Conservation (phyloP, 2,329 filamentous ascomycete species). For the Calonectria pauciramosa region DNA sequence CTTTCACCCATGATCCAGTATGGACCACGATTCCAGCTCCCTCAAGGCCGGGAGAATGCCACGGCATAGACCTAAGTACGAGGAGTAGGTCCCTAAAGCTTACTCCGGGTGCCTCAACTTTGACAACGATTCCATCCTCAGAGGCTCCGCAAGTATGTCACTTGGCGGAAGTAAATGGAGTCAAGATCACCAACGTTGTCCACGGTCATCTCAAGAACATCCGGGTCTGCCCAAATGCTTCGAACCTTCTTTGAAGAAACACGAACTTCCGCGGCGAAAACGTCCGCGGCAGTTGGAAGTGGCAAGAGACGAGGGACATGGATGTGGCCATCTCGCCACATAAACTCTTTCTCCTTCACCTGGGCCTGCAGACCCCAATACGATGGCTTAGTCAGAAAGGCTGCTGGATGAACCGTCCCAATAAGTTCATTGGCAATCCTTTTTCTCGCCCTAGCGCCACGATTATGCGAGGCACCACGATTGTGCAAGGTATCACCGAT, state of each 20-base stretch:
- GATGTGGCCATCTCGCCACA: not conserved
- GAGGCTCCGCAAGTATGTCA: not conserved
- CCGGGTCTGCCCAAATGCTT: not conserved
- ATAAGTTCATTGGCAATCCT: too few species aligned
- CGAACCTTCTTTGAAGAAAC: not conserved
- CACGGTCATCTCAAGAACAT: not conserved
- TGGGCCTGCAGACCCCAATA: too few species aligned
- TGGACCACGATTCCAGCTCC: slow-evolving; percentile 42
- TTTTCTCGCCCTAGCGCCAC: too few species aligned
- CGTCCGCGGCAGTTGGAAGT: not conserved
- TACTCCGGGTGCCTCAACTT: slow-evolving; percentile 29
- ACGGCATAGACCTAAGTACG: slow-evolving; percentile 40
- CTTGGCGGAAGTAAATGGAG: not conserved
- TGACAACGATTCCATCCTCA: slow-evolving; percentile 16
- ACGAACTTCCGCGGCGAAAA: not conserved
- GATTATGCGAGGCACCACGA: too few species aligned
- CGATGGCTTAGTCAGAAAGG: too few species aligned
- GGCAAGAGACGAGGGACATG: slow-evolving; percentile 3
- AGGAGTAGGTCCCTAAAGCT: slow-evolving; percentile 40
- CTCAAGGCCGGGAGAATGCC: slow-evolving; percentile 41
- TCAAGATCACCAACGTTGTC: not conserved
- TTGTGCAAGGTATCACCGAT: too few species aligned
- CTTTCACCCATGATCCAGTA: slow-evolving; percentile 28
- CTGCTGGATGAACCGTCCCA: too few species aligned
- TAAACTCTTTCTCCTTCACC: not conserved